These are phyloP conservation scores for Suhomyces choctaworum DNA, from an alignment of 1,139 yeast genomes.

Conservation along the genomic window DNA sequence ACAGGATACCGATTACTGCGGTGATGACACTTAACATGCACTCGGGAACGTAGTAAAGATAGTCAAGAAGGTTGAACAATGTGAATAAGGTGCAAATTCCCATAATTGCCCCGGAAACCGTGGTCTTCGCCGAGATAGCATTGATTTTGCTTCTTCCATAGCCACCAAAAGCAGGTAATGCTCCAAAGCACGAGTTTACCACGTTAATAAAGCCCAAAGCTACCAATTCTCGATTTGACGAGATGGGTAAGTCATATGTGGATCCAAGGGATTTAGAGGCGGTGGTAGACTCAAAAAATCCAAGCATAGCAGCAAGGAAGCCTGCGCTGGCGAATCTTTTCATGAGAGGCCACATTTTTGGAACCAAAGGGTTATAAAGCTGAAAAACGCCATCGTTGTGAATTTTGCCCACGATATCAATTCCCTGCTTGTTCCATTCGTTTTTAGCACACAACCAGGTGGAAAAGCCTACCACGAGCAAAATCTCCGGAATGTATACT, in stretches of 20 bases:
- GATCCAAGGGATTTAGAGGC: slow-evolving; percentile 83
- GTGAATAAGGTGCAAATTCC: slow-evolving; percentile 71
- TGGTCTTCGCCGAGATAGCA: slow-evolving; percentile 81
- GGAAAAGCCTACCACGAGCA: slow-evolving; percentile 65
- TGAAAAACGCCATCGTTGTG: slow-evolving; percentile 28
- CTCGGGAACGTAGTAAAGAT: slow-evolving; percentile 72
- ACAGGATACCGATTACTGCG: slow-evolving; percentile 72
- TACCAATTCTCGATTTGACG: slow-evolving; percentile 73
- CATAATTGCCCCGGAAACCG: slow-evolving; percentile 79
- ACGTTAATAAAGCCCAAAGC: slow-evolving; percentile 83
- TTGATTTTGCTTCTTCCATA: slow-evolving; percentile 92
- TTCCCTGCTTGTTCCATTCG: slow-evolving; percentile 59
- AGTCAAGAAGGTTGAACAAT: slow-evolving; percentile 59
- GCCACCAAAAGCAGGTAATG: slow-evolving; percentile 93
- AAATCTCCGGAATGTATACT: slow-evolving; percentile 77
- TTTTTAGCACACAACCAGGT: slow-evolving; percentile 57
- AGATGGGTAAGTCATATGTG: slow-evolving; percentile 62
- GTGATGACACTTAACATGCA: slow-evolving; percentile 83
- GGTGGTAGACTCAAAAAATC: slow-evolving; percentile 91
- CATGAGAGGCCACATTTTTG: slow-evolving; percentile 33
- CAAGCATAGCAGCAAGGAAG: slow-evolving; percentile 79
- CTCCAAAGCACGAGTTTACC: slow-evolving; percentile 67
- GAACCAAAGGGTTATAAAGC: slow-evolving; percentile 38
- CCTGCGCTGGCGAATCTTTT: slow-evolving; percentile 54
- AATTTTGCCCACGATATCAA: slow-evolving; percentile 71